Conservation (phyloP, 1,284 basidiomycete species). For the Ganoderma multipileum region DNA sequence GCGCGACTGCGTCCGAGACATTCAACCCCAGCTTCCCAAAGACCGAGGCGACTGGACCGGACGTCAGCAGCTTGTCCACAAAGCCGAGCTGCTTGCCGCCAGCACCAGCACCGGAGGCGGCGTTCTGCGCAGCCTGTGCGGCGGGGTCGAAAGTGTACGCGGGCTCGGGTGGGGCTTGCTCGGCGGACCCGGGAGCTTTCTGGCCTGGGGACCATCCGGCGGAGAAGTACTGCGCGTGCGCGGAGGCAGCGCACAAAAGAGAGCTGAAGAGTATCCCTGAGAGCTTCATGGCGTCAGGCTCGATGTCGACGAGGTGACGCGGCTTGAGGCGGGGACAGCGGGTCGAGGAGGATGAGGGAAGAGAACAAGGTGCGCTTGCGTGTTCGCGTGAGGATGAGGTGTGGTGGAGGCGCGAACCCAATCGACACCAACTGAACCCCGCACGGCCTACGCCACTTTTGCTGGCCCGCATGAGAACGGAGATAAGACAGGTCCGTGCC, state of each 20-base stretch:
- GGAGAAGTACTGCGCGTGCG: conserved; percentile 74
- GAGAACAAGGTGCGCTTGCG: not conserved
- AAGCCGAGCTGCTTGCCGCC: conserved; percentile 15
- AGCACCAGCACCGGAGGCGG: conserved; percentile 20
- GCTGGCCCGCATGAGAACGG: conserved; percentile 22
- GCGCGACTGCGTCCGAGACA: conserved; percentile 61
- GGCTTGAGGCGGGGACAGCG: not conserved
- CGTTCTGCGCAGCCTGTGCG: conserved; percentile 11
- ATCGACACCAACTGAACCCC: not conserved
- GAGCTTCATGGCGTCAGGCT: conserved; percentile 55
- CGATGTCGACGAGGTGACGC: conserved; percentile 8
- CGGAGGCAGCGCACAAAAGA: conserved; percentile 46
- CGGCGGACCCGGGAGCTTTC: conserved; percentile 43
- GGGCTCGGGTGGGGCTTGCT: conserved; percentile 29
- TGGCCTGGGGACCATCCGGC: conserved; percentile 81
- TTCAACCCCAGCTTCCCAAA: conserved; percentile 70
- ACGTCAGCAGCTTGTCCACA: conserved; percentile 54
- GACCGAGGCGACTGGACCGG: conserved; percentile 57
- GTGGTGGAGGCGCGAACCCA: conserved; percentile 2
- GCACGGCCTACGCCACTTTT: not conserved
- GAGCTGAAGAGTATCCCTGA: conserved; percentile 43
- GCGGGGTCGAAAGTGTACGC: conserved; percentile 33
- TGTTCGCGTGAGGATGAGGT: conserved; percentile 3
- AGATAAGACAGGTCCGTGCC: conserved; percentile 29
- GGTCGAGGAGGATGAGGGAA: not conserved